Base-by-base conservation (phyloP, 352 stramenopile species). In the Phytophthora kernoviae region DNA sequence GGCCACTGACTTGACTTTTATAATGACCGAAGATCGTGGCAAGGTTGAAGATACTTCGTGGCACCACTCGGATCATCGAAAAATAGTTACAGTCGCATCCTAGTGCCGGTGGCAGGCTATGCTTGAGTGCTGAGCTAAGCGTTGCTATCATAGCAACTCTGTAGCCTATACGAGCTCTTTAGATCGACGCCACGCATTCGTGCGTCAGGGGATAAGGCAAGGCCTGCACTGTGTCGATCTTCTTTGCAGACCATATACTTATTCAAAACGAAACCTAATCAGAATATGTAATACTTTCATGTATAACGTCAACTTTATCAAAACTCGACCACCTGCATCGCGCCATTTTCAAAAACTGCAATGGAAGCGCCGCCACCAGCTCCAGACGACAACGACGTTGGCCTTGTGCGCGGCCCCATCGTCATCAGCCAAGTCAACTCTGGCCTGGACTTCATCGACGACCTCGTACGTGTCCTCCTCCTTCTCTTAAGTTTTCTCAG, bases 391-490 rank as follows among this genome's bases (percentile, higher is more conserved):
- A n/a, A 27, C 11, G 47, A 30, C 15, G 56, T 46, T 39, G 40
- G 21, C 60, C 20, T 32, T 45, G 21, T 30, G 24, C 24, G 6
- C 24, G 40, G 30, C 15, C 46, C 54, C 12, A 42, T 50, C 22
- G 53, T 71, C 24, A 15, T 77, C 9, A 85, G 75, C 33, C 61
- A 56, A 43, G 73, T 85, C 30, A 85, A 85, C 43, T 52, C 43
- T 0, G 70, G 60, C 14, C n/a, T 84, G 5, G 57, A 68, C 22
- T 60, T 59, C 47, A 67, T 82, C 17, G 70, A 82, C 45, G 70
- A 82, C 24, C 48, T 82, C 17, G 73, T 79, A 53, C 45, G 46
- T 51, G 7, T 33, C 1, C 12, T 6, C 12, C 11, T 47, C 4
- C 1, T 5, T 41, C 17, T 39, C 1, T 57, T 36, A 21, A 33